phyloP scores from a whole-genome alignment of 257 asterid genomes.

The Fraxinus anomala region DNA sequence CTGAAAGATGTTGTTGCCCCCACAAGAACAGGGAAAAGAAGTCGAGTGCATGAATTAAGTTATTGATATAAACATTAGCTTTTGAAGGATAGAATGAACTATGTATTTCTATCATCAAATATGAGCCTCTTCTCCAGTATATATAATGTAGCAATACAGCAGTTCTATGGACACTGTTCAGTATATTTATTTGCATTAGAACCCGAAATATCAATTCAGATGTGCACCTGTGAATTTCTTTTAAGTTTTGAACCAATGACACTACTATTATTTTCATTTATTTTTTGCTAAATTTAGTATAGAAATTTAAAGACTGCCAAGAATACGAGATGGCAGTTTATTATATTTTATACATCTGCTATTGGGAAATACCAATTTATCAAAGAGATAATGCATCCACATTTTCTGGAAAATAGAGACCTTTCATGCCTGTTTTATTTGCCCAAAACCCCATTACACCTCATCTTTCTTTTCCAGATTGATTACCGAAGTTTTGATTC shows the following conservation, averaged over 20 bases:
- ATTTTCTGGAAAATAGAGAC: slow-evolving; percentile 4
- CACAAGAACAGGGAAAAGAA: not conserved
- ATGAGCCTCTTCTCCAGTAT: not conserved
- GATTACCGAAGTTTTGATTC: not conserved
- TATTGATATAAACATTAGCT: not conserved
- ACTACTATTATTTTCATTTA: not conserved
- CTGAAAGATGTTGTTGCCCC: not conserved
- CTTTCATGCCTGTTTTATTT: not conserved
- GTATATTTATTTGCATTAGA: not conserved
- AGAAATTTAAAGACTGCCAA: not conserved
- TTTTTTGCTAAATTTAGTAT: slow-evolving; percentile 16
- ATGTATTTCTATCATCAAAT: not conserved
- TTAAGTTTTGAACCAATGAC: not conserved
- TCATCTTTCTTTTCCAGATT: not conserved
- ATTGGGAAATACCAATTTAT: slow-evolving; percentile 2
- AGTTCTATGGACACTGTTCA: not conserved
- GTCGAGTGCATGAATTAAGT: not conserved
- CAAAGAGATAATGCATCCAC: not conserved
- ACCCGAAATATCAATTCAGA: not conserved
- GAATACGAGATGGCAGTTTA: slow-evolving; percentile 9
- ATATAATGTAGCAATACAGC: not conserved
- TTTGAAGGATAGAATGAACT: not conserved
- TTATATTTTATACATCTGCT: not conserved
- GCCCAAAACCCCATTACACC: not conserved
- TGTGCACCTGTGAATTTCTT: not conserved